These are phyloP conservation scores for Thalassiosira hispida DNA, from an alignment of 352 stramenopile species.

Conservation along the genomic window DNA sequence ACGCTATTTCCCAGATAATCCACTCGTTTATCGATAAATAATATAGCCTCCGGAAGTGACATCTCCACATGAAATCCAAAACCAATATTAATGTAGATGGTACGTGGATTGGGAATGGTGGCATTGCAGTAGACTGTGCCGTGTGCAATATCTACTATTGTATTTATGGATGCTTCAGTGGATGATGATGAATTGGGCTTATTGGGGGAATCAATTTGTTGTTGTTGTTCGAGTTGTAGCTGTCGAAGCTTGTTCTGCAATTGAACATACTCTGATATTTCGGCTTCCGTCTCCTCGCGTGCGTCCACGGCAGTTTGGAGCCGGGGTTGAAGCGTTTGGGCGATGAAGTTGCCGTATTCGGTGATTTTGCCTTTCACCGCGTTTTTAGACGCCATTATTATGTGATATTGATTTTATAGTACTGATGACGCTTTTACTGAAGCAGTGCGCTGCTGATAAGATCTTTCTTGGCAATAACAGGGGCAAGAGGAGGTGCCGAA, in stretches of 20 bases:
- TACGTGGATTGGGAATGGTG: conserved; percentile 43
- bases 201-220: not conserved
- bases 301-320: conserved; percentile 48
- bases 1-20: conserved; percentile 50
- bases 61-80: conserved; percentile 81
- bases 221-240: conserved; percentile 12
- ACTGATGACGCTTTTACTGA: no score
- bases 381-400: no score
- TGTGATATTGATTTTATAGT: no score
- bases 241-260: conserved; percentile 46
- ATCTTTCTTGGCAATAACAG: no score
- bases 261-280: conserved; percentile 66
- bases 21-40: conserved; percentile 62
- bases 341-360: conserved; percentile 68
- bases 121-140: conserved; percentile 65
- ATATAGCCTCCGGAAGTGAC: conserved; percentile 59
- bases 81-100: conserved; percentile 71
- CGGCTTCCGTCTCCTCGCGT: conserved; percentile 44
- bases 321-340: conserved; percentile 59
- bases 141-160: conserved; percentile 67
- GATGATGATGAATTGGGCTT: no score
- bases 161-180: not conserved
- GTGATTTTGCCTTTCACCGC: conserved; percentile 40
- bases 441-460: no score
- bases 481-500: no score